Evolutionary conservation across 129 eudicot species (phyloP).

Genomic region (Oenanthe sinensis): DNA sequence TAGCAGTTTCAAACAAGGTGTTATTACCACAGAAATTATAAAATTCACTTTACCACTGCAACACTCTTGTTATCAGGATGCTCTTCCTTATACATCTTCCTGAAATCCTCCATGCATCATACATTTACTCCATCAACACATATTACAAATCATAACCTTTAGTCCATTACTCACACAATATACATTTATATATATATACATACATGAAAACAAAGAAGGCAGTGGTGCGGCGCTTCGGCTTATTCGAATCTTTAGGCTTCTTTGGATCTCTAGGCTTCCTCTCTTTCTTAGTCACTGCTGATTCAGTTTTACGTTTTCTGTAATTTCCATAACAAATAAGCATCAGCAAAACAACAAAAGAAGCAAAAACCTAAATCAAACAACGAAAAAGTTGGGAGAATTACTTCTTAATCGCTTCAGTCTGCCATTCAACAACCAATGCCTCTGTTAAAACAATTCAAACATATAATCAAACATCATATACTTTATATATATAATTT

Average conservation of each 20-base stretch:
- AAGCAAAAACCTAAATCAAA: background rate
- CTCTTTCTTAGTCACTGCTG: slow-evolving; percentile 24
- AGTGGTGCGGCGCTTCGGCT: slow-evolving; percentile 73
- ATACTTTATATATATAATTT: no score
- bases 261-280: slow-evolving; percentile 21
- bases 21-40: no score
- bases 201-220: slow-evolving; percentile 95
- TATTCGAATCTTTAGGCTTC: slow-evolving; percentile 50
- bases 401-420: slow-evolving; percentile 50
- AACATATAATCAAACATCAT: no score
- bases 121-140: no score
- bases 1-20: no score
- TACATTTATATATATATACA: background rate
- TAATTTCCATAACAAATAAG: background rate
- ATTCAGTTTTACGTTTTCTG: slow-evolving; percentile 27
- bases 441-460: slow-evolving; percentile 29
- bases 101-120: no score
- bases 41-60: no score
- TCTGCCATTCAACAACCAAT: slow-evolving; percentile 40
- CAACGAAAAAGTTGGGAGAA: background rate
- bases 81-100: no score
- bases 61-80: no score
- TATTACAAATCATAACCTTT: no score
- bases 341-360: background rate
- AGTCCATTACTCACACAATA: no score